Base-by-base conservation (phyloP, 345 rosid species). In the Citrus inodora region DNA sequence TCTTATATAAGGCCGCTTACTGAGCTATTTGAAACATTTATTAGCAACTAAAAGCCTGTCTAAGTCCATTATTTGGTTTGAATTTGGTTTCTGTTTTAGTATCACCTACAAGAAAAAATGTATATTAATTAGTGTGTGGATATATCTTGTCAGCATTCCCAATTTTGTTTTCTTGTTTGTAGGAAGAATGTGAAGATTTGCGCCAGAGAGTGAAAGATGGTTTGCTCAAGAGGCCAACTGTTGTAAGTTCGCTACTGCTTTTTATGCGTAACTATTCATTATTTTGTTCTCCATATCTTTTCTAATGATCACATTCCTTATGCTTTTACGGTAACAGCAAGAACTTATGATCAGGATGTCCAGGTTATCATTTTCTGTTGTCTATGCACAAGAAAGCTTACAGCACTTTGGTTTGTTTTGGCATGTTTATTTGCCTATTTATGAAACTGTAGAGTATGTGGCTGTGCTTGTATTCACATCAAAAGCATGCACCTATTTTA, bases 111-210 rank as follows among this genome's bases (percentile, higher is more conserved):
- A 17, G 28, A 68, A 42, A 40, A 24, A 25, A 25, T 25, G 19
- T 3, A 27, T 46, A 21, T 4, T 46, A 16, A 70, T 25, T 48
- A 46, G 27, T 24, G 11, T 13, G 61, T 9, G 6, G 25, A 80
- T 55, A 71, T 46, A 35, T 72, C 10, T 73, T 64, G n/a, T 19
- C 35, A 9, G 55, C 64, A 75, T 63, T 72, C 53, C 56, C 74
- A 80, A 76, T 75, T 75, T 64, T 82, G 74, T 56, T 85, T 35
- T 80, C 68, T 24, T 63, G 64, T 77, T 78, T 88, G 85, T 80
- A 95, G 98, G 97, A 93, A 83, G 98, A 93, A 81, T 95, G 98
- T 61, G 88, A 84, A 74, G 98, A 93, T 84, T 83, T 95, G 85
- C 70, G 40, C 59, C 86, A 81, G 81, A 89, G 93, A 76, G 76